Evolutionary conservation across 768 basidiomycete species (phyloP).

Genomic region (Tricholoma flavovirens): DNA sequence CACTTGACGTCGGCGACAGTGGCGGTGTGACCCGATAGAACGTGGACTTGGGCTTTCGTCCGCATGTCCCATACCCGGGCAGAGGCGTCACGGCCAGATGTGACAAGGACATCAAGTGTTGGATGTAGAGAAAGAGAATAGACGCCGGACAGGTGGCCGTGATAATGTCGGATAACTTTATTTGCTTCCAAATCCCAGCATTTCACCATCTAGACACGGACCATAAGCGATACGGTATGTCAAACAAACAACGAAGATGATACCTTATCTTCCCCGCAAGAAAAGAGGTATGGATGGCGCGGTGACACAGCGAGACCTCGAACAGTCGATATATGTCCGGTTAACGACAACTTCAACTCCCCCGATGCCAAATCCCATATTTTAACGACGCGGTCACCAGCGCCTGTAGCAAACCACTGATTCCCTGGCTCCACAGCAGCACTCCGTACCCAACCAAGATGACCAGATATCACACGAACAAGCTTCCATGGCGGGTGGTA

Average conservation of each 20-base stretch:
- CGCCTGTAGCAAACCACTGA: slow-evolving; percentile 97
- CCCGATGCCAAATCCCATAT: slow-evolving; percentile 98
- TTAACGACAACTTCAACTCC: slow-evolving; percentile 94
- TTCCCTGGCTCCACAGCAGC: slow-evolving; percentile 98
- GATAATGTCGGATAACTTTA: slow-evolving; percentile 98
- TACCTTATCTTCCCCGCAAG: slow-evolving; percentile 97
- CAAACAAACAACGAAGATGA: slow-evolving; percentile 4
- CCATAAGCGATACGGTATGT: background rate
- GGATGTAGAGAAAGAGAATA: slow-evolving; percentile 91
- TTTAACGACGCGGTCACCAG: slow-evolving; percentile 97
- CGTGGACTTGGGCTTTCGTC: slow-evolving; percentile 92
- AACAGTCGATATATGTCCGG: slow-evolving; percentile 97
- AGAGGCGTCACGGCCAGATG: slow-evolving; percentile 92
- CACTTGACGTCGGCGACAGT: slow-evolving; percentile 96
- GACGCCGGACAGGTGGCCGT: slow-evolving; percentile 97
- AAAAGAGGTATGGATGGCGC: slow-evolving; percentile 95
- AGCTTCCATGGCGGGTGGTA: slow-evolving; percentile 98
- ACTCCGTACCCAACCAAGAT: slow-evolving; percentile 95
- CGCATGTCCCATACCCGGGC: slow-evolving; percentile 99
- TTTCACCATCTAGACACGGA: slow-evolving; percentile 83
- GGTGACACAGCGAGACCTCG: slow-evolving; percentile 89
- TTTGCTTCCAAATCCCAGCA: slow-evolving; percentile 99
- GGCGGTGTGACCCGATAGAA: slow-evolving; percentile 87
- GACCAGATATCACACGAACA: slow-evolving; percentile 92
- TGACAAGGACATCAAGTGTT: slow-evolving; percentile 92